These are phyloP conservation scores for Nitzschia inconspicua DNA, from an alignment of 108 stramenopile genomes.

Conservation along the genomic window DNA sequence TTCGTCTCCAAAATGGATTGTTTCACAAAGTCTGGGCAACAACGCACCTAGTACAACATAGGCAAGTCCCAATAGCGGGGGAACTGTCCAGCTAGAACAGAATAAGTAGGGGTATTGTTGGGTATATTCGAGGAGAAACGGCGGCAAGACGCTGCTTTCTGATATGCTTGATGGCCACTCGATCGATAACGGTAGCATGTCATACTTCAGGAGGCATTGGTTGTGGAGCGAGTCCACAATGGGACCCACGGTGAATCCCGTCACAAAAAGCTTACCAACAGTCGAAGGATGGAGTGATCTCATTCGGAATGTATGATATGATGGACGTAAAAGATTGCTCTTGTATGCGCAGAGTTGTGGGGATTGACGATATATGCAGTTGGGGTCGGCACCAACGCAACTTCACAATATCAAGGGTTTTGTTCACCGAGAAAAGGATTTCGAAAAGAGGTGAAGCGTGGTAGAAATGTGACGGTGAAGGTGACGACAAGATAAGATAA, in stretches of 20 bases:
- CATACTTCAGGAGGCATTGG: conserved; percentile 73
- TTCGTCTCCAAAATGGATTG: no score
- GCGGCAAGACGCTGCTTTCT: neutral
- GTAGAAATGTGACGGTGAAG: no score
- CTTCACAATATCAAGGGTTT: no score
- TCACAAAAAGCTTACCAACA: conserved; percentile 42
- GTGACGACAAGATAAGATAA: no score
- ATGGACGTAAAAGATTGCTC: no score
- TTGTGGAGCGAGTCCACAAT: conserved; percentile 82
- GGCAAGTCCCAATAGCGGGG: conserved; percentile 76
- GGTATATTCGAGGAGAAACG: neutral
- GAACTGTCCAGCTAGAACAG: conserved; percentile 70
- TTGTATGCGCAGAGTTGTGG: no score
- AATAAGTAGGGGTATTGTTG: conserved; percentile 27
- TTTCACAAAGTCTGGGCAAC: conserved; percentile 51
- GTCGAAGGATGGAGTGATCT: conserved; percentile 20
- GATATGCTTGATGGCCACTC: conserved; percentile 12
- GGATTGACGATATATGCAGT: no score
- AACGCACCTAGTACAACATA: conserved; percentile 76
- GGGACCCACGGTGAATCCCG: conserved; percentile 64
- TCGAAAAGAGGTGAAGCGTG: no score
- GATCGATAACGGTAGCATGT: conserved; percentile 52
- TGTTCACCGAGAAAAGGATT: no score
- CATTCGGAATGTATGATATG: no score
- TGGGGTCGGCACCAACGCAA: no score